These are phyloP conservation scores for Acanthamoeba divionensis DNA, from an alignment of 208 protist species.

Conservation along the genomic window DNA sequence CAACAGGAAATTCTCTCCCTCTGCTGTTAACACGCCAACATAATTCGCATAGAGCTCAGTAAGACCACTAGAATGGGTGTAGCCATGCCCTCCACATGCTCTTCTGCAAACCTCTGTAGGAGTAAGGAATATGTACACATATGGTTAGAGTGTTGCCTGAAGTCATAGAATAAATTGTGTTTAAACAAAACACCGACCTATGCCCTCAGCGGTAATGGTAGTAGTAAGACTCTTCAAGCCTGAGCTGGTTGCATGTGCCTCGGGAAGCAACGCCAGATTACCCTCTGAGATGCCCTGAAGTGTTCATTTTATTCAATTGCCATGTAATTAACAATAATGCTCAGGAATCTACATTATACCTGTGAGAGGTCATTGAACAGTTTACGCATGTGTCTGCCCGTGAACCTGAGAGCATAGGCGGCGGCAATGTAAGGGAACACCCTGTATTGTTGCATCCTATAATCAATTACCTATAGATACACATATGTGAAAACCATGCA, in stretches of 20 bases:
- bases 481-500: not conserved
- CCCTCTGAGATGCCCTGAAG: slow-evolving; percentile 4
- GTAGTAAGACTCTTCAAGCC: slow-evolving; percentile 53
- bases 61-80: slow-evolving; percentile 34
- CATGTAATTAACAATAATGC: too few species aligned
- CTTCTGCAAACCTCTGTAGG: slow-evolving; percentile 14
- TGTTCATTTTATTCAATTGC: too few species aligned
- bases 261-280: slow-evolving; percentile 14
- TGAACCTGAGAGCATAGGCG: slow-evolving; percentile 55
- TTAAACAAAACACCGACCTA: not conserved
- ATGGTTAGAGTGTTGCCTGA: too few species aligned
- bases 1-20: slow-evolving; percentile 56
- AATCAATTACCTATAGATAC: slow-evolving; percentile 30
- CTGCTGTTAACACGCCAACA: slow-evolving; percentile 39
- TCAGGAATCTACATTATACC: too few species aligned
- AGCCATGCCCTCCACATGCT: slow-evolving; percentile 51
- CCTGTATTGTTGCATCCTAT: slow-evolving; percentile 55
- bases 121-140: not conserved
- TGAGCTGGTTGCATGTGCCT: slow-evolving; percentile 54
- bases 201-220: slow-evolving; percentile 49
- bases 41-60: slow-evolving; percentile 34
- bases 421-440: slow-evolving; percentile 42
- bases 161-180: not conserved
- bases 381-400: slow-evolving; percentile 49
- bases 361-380: slow-evolving; percentile 40